Percentiles rank a stretch among this genome's conserved stretches.
phyloP scores from a whole-genome alignment of 2,329 filamentous ascomycete genomes.

The Thielaviopsis populi region DNA sequence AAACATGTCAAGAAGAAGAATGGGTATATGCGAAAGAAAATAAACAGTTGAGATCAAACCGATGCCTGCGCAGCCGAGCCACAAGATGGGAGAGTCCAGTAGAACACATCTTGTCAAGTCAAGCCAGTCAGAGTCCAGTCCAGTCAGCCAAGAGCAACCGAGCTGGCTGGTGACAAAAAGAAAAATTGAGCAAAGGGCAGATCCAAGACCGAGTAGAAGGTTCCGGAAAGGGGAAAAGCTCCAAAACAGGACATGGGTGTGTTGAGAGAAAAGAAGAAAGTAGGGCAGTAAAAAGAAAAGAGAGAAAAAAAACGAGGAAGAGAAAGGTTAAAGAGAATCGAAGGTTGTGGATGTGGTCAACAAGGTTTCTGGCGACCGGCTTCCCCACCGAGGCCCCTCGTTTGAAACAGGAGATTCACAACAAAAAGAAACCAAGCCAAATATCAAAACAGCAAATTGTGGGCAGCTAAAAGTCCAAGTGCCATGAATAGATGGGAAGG shows the following conservation, averaged over 20 bases:
- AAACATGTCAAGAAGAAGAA: slow-evolving; percentile 1
- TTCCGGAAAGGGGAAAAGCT: not conserved
- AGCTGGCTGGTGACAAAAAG: no score
- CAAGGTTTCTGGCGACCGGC: not conserved
- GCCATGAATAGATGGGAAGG: not conserved
- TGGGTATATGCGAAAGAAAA: slow-evolving; percentile 1
- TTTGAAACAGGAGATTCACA: not conserved
- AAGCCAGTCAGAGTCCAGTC: no score
- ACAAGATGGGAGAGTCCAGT: not conserved
- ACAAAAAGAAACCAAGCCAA: not conserved
- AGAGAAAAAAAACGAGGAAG: not conserved
- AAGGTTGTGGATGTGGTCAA: not conserved
- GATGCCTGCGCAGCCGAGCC: not conserved
- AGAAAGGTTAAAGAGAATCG: not conserved
- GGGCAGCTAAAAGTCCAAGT: not conserved
- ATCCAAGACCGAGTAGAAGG: not conserved
- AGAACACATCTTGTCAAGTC: not conserved
- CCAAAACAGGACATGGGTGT: not conserved
- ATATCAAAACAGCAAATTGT: not conserved
- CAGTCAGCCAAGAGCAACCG: not conserved
- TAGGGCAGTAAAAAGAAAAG: slow-evolving; percentile 6
- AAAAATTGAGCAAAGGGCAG: no score
- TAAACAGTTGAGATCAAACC: not conserved
- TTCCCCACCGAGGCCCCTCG: not conserved
- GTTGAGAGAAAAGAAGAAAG: slow-evolving; percentile 1